These are phyloP conservation scores for Taiozyma onychis DNA, from an alignment of 1,139 yeast species.

Conservation along the genomic window DNA sequence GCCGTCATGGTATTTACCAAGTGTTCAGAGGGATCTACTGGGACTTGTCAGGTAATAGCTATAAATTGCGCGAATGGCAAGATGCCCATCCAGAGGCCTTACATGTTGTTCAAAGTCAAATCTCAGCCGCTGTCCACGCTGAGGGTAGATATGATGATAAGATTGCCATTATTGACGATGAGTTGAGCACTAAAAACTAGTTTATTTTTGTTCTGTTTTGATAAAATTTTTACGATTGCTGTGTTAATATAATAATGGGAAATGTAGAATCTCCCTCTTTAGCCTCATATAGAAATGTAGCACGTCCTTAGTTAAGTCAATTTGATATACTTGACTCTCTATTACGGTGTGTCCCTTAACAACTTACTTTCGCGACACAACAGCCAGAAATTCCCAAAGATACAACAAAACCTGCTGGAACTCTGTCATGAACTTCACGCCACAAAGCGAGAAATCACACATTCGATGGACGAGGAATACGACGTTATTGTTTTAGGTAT, in stretches of 20 bases:
- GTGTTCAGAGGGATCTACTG: constrained; percentile 75
- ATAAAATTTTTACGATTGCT: not conserved
- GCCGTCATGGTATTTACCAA: constrained; percentile 55
- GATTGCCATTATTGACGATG: constrained; percentile 19
- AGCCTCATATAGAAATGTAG: too few relatives aligned
- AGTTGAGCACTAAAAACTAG: constrained; percentile 8
- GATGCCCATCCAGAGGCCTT: constrained; percentile 58
- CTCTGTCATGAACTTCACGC: not conserved
- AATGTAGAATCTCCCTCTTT: not conserved
- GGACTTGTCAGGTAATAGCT: constrained; percentile 72
- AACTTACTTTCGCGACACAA: not conserved
- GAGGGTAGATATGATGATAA: constrained; percentile 9
- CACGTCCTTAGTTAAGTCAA: too few relatives aligned
- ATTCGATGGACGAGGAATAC: constrained; percentile 85
- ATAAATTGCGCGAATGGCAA: constrained; percentile 73
- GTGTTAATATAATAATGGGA: not conserved
- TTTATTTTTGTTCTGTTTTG: not conserved
- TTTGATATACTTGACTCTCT: not conserved
- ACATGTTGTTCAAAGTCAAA: constrained; percentile 62
- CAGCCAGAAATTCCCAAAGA: too few relatives aligned
- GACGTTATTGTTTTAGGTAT: constrained; percentile 80
- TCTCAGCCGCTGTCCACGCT: constrained; percentile 29
- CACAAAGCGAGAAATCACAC: not conserved
- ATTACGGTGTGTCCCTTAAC: not conserved
- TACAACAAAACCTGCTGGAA: too few relatives aligned